Percentiles rank a stretch among this genome's conserved stretches.
Conservation (phyloP, 192 early-diverging fungal genomes). For the Kappamyces sp. region DNA sequence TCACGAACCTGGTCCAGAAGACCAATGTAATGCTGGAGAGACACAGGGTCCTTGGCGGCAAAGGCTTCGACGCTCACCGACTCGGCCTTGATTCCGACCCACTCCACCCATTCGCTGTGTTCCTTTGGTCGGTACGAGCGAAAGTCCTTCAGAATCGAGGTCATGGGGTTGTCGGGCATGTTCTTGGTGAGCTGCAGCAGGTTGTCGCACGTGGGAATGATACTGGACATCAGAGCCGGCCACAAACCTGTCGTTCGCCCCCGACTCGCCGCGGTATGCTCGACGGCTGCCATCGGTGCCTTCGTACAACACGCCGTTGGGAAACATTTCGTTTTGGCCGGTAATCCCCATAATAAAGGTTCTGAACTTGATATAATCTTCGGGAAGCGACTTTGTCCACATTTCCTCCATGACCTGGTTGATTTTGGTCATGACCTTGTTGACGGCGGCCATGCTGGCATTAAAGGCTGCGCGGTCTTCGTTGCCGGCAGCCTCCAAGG, state of each 20-base stretch:
- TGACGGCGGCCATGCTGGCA: constrained; percentile 45
- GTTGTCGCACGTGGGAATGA: constrained; percentile 82
- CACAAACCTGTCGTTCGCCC: constrained; percentile 63
- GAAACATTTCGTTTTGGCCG: constrained; percentile 83
- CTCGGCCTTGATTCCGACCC: constrained; percentile 46
- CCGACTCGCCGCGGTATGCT: constrained; percentile 74
- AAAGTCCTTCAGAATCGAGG: constrained; percentile 69
- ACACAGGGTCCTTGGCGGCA: constrained; percentile 39
- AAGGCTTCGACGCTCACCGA: constrained; percentile 22
- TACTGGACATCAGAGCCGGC: constrained; percentile 19
- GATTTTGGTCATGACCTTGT: constrained; percentile 58
- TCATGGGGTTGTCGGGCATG: constrained; percentile 78
- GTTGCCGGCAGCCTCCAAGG: constrained; percentile 45
- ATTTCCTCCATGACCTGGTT: constrained; percentile 77
- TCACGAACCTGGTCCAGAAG: constrained; percentile 78
- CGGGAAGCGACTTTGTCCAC: constrained; percentile 60
- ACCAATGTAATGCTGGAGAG: constrained; percentile 35
- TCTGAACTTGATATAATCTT: constrained; percentile 79
- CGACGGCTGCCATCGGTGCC: constrained; percentile 47
- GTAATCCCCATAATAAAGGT: constrained; percentile 88
- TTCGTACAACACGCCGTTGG: constrained; percentile 81
- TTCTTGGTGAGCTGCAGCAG: constrained; percentile 70
- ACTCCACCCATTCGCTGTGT: constrained; percentile 69
- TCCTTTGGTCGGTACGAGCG: constrained; percentile 71
- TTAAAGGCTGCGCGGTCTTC: constrained; percentile 61